Conservation (phyloP, 306 rosid genomes). For the Casuarina glauca region DNA sequence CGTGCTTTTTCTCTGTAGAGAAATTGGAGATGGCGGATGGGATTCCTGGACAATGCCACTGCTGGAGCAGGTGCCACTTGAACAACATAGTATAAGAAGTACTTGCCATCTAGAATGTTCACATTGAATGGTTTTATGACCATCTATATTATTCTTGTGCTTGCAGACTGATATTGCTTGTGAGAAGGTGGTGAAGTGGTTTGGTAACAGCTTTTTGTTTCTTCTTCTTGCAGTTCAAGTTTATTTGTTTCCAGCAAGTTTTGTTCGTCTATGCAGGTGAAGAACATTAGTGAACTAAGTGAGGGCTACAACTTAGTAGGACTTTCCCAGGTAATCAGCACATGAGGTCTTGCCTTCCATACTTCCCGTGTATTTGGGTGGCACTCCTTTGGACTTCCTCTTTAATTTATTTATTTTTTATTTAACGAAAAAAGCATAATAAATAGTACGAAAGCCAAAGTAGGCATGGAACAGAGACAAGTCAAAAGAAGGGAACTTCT, state of each 20-base stretch:
- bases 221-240: constrained; percentile 16
- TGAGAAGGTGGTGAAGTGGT: constrained; percentile 63
- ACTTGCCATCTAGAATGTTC: constrained; percentile 24
- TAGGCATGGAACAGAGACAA: neutral
- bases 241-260: constrained; percentile 22
- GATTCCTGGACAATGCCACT: constrained; percentile 76
- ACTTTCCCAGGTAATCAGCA: constrained; percentile 79
- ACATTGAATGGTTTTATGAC: constrained; percentile 20
- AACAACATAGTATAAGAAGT: constrained; percentile 2
- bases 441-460: neutral
- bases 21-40: constrained; percentile 72
- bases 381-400: neutral
- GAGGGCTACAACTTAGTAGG: constrained; percentile 88
- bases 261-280: constrained; percentile 55
- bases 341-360: neutral
- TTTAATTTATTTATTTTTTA: neutral
- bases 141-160: constrained; percentile 26
- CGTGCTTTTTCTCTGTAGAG: constrained; percentile 45
- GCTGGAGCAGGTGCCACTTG: constrained; percentile 54
- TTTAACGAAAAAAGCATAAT: neutral
- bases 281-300: constrained; percentile 58
- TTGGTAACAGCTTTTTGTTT: constrained; percentile 31
- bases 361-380: neutral
- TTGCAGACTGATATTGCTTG: constrained; percentile 72
- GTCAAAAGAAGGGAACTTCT: neutral